Conservation (phyloP, 768 basidiomycete species). For the Boletus sp. region DNA sequence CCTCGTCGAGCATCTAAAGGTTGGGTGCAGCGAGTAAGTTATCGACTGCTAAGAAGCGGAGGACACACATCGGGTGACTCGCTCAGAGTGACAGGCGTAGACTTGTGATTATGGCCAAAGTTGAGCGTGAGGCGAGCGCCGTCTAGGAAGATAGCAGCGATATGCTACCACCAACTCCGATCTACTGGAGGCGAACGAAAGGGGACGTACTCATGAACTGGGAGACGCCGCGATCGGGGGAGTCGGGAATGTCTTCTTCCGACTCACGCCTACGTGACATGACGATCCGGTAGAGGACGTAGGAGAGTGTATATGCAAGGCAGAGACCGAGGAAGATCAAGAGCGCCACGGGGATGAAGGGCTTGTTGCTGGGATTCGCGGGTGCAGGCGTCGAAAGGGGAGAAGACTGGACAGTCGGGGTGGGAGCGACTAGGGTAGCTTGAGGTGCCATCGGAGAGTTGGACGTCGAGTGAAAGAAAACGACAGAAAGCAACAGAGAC, state of each 20-base stretch:
- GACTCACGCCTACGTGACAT: slow-evolving; percentile 16
- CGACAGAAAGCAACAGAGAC: slow-evolving; percentile 10
- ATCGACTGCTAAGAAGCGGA: neutral
- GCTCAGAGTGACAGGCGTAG: neutral
- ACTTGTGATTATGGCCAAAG: slow-evolving; percentile 6
- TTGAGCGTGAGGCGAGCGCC: slow-evolving; percentile 26
- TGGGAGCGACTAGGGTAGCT: slow-evolving; percentile 2
- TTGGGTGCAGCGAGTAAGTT: neutral
- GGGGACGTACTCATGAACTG: slow-evolving; percentile 26
- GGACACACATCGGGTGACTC: slow-evolving; percentile 15
- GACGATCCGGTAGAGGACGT: slow-evolving; percentile 27
- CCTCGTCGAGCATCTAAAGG: slow-evolving; percentile 15
- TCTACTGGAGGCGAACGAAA: neutral
- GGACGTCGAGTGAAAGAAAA: neutral
- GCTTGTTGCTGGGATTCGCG: neutral
- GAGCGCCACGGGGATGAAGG: slow-evolving; percentile 18
- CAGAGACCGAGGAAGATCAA: slow-evolving; percentile 25
- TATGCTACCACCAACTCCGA: neutral
- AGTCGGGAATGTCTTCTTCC: slow-evolving; percentile 11
- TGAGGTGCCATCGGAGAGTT: slow-evolving; percentile 24
- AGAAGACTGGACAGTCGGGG: slow-evolving; percentile 1
- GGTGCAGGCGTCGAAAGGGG: slow-evolving; percentile 1
- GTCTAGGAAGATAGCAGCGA: slow-evolving; percentile 6
- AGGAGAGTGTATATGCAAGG: slow-evolving; percentile 24
- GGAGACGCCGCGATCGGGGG: slow-evolving; percentile 23